phyloP scores from a whole-genome alignment of 495 filamentous ascomycete genomes.

The Penicillium lagena region DNA sequence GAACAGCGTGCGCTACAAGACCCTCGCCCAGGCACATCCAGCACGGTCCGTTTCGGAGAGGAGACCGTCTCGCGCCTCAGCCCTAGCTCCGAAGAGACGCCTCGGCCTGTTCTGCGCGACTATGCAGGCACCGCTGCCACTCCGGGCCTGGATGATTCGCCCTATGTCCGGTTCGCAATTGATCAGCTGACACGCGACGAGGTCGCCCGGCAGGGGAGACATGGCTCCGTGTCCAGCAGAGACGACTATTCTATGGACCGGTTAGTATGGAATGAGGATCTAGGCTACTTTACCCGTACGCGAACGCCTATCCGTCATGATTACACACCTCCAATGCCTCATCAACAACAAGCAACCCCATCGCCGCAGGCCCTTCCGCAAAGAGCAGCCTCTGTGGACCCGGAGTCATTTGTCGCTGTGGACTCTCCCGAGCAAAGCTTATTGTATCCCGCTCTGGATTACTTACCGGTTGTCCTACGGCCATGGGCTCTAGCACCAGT shows the following conservation, averaged over 20 bases:
- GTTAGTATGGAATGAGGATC: constrained; percentile 43
- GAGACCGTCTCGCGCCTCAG: constrained; percentile 23
- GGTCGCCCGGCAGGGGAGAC: constrained; percentile 34
- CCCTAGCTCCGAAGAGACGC: constrained; percentile 15
- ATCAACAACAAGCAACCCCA: constrained; percentile 9
- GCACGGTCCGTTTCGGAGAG: constrained; percentile 31
- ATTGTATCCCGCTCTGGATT: constrained; percentile 51
- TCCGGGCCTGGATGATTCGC: constrained; percentile 59
- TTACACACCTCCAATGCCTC: constrained; percentile 10
- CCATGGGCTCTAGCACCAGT: constrained; percentile 51
- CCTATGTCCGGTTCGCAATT: constrained; percentile 67
- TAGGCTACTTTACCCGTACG: constrained; percentile 39
- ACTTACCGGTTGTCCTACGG: constrained; percentile 61
- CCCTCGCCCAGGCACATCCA: constrained; percentile 20
- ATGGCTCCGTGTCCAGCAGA: constrained; percentile 27
- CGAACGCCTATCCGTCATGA: constrained; percentile 16
- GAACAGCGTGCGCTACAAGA: constrained; percentile 15
- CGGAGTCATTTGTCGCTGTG: constrained; percentile 48
- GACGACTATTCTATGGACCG: constrained; percentile 43
- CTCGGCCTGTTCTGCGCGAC: constrained; percentile 24
- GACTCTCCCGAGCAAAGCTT: constrained; percentile 37
- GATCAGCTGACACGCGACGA: constrained; percentile 66
- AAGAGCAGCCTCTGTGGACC: constrained; percentile 29
- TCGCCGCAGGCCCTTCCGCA: constrained; percentile 22
- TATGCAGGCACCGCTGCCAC: constrained; percentile 44